Percentiles rank a stretch among this genome's conserved stretches.
phyloP scores from a whole-genome alignment of 2,329 filamentous ascomycete species.

The Ramularia endophylla region DNA sequence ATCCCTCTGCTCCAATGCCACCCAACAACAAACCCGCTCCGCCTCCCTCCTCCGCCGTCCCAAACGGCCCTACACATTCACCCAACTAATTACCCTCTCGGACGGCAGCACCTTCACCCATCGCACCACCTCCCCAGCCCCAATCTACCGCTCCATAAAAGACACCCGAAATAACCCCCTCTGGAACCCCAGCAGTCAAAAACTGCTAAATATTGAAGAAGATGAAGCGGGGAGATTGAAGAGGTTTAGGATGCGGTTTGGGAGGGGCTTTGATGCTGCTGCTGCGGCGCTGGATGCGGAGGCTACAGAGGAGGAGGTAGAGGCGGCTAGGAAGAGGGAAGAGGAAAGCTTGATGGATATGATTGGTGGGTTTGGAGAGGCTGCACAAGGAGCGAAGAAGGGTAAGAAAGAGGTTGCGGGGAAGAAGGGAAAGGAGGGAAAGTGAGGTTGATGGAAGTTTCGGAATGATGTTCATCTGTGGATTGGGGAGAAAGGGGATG shows the following conservation, averaged over 20 bases:
- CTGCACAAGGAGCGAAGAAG: constrained; percentile 29
- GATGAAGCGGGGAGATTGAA: constrained; percentile 89
- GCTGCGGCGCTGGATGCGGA: constrained; percentile 19
- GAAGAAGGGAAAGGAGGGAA: constrained; percentile 33
- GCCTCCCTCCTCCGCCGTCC: constrained; percentile 82
- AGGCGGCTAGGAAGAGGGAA: constrained; percentile 13
- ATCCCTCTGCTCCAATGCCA: constrained; percentile 8
- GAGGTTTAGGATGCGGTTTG: constrained; percentile 80
- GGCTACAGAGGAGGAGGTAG: constrained; percentile 20
- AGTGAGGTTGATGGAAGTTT: no score
- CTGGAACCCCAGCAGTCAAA: constrained; percentile 83
- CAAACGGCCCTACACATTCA: constrained; percentile 93
- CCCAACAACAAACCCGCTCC: constrained; percentile 67
- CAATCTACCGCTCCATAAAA: constrained; percentile 61
- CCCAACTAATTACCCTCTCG: constrained; percentile 87
- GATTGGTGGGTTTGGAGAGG: constrained; percentile 43
- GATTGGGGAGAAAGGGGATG: no score
- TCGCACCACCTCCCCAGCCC: constrained; percentile 67
- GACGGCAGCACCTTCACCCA: constrained; percentile 82
- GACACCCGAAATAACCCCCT: constrained; percentile 84
- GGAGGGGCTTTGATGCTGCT: constrained; percentile 69
- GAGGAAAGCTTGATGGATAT: constrained; percentile 54
- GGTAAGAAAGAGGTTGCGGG: constrained; percentile 34
- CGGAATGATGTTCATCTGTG: no score
- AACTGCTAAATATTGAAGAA: constrained; percentile 80